Evolutionary conservation across 192 early-diverging fungal species (phyloP), one percentile per base, ranked within the genome.

Genomic region (Podila horticola): DNA sequence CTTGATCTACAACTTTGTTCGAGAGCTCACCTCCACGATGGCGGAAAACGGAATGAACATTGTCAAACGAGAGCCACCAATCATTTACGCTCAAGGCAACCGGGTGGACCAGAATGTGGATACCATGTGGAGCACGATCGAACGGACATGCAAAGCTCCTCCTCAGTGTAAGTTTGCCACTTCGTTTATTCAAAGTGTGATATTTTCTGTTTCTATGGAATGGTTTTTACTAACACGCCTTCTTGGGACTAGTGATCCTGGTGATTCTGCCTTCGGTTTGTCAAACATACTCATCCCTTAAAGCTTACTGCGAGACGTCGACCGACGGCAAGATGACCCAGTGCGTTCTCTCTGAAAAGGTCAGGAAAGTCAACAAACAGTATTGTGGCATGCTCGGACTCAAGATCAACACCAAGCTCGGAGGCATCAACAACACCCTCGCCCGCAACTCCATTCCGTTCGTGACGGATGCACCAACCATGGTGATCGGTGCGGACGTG

Each of bases 381-480:
- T 97, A 96, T 83, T 95, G 93, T 67, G 94, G 93, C 13, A 97
- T 95, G 72, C 88, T 98, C 51, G 92, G 90, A 51, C 86, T 98
- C 36, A 98, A 98, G 86, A 91, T 98, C 74, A 98, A 98, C 74
- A 86, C 90, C 1, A 85, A 85, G 88, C 87, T 97, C 15, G 94
- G 95, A 62, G 95, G 95, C n/a, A 89, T 90, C 82, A 96, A 96
- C 86, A 75, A 22, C 20, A 41, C 28, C 3, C 28, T 84, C 17
- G 17, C 28, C 1, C 11, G 12, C 1, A 10, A 20, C 0, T 48
- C 58, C 1, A 31, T 84, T n/a, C 75, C 71, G 0, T 79, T 71
- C 57, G 30, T 84, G 4, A 51, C 58, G 31, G 50, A 70, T 17
- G 20, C 79, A 9, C 93, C 93, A 22, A 94, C 95, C 24, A 90